These are phyloP conservation scores for Triticum dicoccoides DNA, from an alignment of 176 grass and related monocot species.

Conservation along the genomic window DNA sequence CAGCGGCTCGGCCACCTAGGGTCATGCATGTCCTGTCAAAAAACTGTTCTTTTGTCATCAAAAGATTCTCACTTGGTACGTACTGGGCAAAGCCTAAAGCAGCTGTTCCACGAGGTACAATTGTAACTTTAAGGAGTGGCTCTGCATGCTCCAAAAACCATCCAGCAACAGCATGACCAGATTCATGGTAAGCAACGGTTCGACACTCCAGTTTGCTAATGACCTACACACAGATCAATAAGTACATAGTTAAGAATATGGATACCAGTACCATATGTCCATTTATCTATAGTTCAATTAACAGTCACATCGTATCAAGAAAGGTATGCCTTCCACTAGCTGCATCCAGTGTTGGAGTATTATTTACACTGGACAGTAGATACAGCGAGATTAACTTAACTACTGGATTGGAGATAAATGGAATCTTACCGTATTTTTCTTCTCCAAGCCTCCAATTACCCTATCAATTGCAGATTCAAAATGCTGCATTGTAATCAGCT, in stretches of 20 bases:
- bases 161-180: conserved; percentile 89
- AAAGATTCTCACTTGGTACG: conserved; percentile 81
- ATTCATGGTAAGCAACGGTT: conserved; percentile 96
- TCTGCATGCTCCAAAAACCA: conserved; percentile 98
- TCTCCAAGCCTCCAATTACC: conserved; percentile 89
- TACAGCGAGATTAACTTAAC: background rate
- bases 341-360: background rate
- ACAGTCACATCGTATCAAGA: background rate
- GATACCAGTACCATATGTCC: background rate
- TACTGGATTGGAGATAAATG: background rate
- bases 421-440: conserved; percentile 88
- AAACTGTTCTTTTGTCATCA: conserved; percentile 95
- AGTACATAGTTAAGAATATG: background rate
- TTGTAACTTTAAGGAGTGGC: conserved; percentile 91
- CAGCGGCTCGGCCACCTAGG: conserved; percentile 78
- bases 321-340: background rate
- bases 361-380: background rate
- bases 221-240: conserved; percentile 52
- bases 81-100: conserved; percentile 93
- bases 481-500: conserved; percentile 68
- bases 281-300: conserved; percentile 13
- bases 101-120: conserved; percentile 85
- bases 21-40: conserved; percentile 98
- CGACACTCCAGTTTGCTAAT: conserved; percentile 87
- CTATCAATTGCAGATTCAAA: conserved; percentile 92